These are phyloP conservation scores for Yamadazyma oceani DNA, from an alignment of 1,139 yeast species.

Conservation along the genomic window DNA sequence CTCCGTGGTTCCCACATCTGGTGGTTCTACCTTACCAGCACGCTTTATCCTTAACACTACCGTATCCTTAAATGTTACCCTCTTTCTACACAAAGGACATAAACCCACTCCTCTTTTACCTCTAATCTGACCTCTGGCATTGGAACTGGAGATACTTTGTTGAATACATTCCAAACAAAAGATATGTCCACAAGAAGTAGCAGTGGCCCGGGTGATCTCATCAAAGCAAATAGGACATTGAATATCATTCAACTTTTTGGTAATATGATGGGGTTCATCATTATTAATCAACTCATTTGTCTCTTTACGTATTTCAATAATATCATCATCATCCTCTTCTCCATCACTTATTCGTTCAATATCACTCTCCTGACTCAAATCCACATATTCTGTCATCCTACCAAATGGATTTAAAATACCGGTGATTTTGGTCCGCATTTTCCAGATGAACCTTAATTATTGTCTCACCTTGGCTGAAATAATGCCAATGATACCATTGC, in stretches of 20 bases:
- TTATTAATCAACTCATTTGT: constrained; percentile 36
- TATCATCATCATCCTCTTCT: constrained; percentile 32
- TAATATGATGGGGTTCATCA: constrained; percentile 18
- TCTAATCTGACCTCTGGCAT: constrained; percentile 43
- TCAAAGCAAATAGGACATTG: constrained; percentile 52
- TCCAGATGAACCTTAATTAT: background rate
- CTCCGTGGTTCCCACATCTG: background rate
- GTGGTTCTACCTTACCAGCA: constrained; percentile 12
- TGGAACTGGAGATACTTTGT: constrained; percentile 41
- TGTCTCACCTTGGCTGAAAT: too few relatives aligned
- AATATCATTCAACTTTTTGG: constrained; percentile 36
- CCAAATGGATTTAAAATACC: background rate
- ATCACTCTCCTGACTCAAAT: constrained; percentile 9
- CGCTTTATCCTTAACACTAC: constrained; percentile 34
- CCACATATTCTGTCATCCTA: constrained; percentile 4
- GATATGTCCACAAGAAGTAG: constrained; percentile 47
- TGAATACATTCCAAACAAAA: constrained; percentile 48
- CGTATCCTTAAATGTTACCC: constrained; percentile 41
- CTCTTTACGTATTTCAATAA: constrained; percentile 38
- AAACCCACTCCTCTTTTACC: constrained; percentile 40
- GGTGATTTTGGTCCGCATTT: background rate
- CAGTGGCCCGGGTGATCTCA: constrained; percentile 39
- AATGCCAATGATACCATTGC: too few relatives aligned
- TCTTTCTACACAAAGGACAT: constrained; percentile 47
- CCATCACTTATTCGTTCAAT: constrained; percentile 17